A percentile compares a stretch with the other conserved stretches of the same genome.
phyloP scores from a whole-genome alignment of 441 rosid species.

The Biscutella auriculata region DNA sequence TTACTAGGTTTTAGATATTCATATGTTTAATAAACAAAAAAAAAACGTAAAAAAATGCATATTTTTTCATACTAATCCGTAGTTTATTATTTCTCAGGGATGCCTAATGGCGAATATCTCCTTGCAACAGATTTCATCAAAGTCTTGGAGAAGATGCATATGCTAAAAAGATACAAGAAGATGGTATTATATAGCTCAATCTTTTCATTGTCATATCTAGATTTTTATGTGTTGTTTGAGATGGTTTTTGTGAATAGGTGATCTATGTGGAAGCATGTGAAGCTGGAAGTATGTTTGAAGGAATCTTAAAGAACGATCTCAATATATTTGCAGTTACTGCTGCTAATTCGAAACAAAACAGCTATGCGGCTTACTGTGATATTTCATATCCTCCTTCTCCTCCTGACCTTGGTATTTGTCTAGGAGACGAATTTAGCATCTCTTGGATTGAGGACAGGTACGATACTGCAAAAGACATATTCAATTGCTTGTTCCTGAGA shows the following conservation, averaged over 20 bases:
- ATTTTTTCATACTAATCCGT: neutral
- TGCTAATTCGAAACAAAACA: slow-evolving; percentile 36
- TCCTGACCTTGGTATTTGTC: slow-evolving; percentile 27
- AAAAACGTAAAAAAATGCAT: too few species aligned
- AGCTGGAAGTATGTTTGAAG: slow-evolving; percentile 65
- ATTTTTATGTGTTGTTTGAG: neutral
- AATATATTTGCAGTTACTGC: slow-evolving; percentile 50
- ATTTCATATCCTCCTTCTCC: slow-evolving; percentile 26
- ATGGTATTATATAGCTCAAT: slow-evolving; percentile 28
- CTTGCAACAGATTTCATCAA: slow-evolving; percentile 34
- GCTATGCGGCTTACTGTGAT: slow-evolving; percentile 42
- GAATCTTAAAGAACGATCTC: slow-evolving; percentile 32
- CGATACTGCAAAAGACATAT: neutral
- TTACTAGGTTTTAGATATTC: slow-evolving; percentile 31
- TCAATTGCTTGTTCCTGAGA: neutral
- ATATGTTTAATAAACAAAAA: too few species aligned
- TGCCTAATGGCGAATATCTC: slow-evolving; percentile 24
- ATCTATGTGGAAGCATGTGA: slow-evolving; percentile 60
- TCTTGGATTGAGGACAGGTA: slow-evolving; percentile 81
- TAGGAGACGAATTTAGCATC: slow-evolving; percentile 56
- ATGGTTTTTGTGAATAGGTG: too few species aligned
- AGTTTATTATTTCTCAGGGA: slow-evolving; percentile 19
- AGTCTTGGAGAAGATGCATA: slow-evolving; percentile 38
- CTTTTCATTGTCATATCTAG: neutral
- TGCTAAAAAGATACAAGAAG: slow-evolving; percentile 29